These are phyloP conservation scores for Simplicillium sp. DNA, from an alignment of 2,329 filamentous ascomycete genomes.

Conservation along the genomic window DNA sequence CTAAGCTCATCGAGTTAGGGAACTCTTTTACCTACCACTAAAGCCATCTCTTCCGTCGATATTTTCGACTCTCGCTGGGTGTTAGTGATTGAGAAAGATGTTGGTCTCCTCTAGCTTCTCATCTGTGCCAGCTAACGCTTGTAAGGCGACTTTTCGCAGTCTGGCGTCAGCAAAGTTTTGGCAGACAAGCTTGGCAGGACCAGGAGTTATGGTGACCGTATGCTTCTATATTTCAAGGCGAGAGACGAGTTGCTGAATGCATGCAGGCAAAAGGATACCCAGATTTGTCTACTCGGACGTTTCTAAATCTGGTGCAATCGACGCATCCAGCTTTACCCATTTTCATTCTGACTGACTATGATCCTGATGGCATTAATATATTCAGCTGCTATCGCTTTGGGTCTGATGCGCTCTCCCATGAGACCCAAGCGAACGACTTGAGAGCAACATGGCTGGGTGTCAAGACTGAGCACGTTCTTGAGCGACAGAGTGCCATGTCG, in stretches of 20 bases:
- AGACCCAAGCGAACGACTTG: slow-evolving; percentile 39
- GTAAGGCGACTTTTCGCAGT: slow-evolving; percentile 64
- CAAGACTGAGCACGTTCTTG: slow-evolving; percentile 30
- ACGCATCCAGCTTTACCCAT: slow-evolving; percentile 43
- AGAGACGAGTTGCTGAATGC: background rate
- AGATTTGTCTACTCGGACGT: slow-evolving; percentile 59
- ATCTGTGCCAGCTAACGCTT: slow-evolving; percentile 7
- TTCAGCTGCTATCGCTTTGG: slow-evolving; percentile 65
- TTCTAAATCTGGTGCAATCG: slow-evolving; percentile 46
- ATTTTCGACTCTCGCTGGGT: slow-evolving; percentile 50
- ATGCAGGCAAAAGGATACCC: slow-evolving; percentile 72
- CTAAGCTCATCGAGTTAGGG: slow-evolving; percentile 32
- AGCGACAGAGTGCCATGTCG: background rate
- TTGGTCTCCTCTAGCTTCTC: slow-evolving; percentile 15
- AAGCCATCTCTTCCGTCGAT: slow-evolving; percentile 38
- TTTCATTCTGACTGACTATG: slow-evolving; percentile 60
- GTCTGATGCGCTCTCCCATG: slow-evolving; percentile 52
- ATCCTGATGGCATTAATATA: slow-evolving; percentile 69
- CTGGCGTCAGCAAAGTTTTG: slow-evolving; percentile 50
- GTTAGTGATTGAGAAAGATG: slow-evolving; percentile 73
- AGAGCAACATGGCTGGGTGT: slow-evolving; percentile 57
- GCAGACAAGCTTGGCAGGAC: slow-evolving; percentile 32
- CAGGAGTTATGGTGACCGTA: slow-evolving; percentile 63
- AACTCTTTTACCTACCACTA: slow-evolving; percentile 46
- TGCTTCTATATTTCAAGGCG: slow-evolving; percentile 3